Conservation (phyloP, 2,329 filamentous ascomycete species). For the Botrytis hyacinthi region DNA sequence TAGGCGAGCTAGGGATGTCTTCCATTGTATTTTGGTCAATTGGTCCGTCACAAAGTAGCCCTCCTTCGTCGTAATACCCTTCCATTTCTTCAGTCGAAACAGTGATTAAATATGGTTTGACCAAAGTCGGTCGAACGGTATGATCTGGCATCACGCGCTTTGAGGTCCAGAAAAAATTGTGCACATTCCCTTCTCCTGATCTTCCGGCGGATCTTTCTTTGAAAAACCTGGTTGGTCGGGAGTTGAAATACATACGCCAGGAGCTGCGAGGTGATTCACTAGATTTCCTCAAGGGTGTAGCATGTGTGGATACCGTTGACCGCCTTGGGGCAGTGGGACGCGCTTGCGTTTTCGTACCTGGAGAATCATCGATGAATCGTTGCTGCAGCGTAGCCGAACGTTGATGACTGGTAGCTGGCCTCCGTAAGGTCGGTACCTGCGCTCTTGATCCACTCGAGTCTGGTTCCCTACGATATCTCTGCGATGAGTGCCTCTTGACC, state of each 20-base stretch:
- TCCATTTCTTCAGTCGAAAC: slow-evolving; percentile 20
- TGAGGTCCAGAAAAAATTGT: slow-evolving; percentile 33
- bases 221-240: slow-evolving; percentile 35
- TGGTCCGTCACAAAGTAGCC: slow-evolving; percentile 30
- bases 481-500: slow-evolving; percentile 68
- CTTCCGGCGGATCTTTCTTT: slow-evolving; percentile 35
- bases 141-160: slow-evolving; percentile 36
- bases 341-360: slow-evolving; percentile 24
- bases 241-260: slow-evolving; percentile 39
- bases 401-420: slow-evolving; percentile 78
- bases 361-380: slow-evolving; percentile 35
- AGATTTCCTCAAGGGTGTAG: slow-evolving; percentile 27
- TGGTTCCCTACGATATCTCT: slow-evolving; percentile 47
- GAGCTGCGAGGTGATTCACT: slow-evolving; percentile 27
- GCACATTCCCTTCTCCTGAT: slow-evolving; percentile 31
- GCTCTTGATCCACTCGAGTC: slow-evolving; percentile 52
- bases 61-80: slow-evolving; percentile 31
- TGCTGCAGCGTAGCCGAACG: slow-evolving; percentile 68
- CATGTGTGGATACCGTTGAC: slow-evolving; percentile 22
- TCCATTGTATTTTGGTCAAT: slow-evolving; percentile 26
- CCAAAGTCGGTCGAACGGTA: slow-evolving; percentile 32
- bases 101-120: slow-evolving; percentile 37
- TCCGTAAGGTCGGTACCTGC: slow-evolving; percentile 63
- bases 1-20: slow-evolving; percentile 5
- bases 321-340: slow-evolving; percentile 24